Percentiles rank a stretch among this genome's conserved stretches.
Conservation (phyloP, 805 yeast species). For the Saccharomycopsis fodiens region DNA sequence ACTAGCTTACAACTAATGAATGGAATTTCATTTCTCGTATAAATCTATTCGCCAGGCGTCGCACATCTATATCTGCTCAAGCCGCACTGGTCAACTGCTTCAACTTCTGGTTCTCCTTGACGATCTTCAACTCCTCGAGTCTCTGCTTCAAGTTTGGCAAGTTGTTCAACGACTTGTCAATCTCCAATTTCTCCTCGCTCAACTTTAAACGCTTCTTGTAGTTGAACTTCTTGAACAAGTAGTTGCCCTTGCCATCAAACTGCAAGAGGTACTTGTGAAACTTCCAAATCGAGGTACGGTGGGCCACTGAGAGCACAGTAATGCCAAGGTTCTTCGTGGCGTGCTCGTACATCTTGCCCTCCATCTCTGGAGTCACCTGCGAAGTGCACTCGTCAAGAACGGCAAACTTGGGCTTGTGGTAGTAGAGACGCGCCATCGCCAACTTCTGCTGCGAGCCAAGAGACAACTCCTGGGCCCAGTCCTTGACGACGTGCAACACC, state of each 20-base stretch:
- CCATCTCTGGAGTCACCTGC: conserved; percentile 86
- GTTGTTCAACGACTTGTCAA: conserved; percentile 66
- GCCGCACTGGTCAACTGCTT: too few relatives aligned
- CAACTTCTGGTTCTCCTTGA: conserved; percentile 24
- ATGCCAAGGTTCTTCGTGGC: conserved; percentile 69
- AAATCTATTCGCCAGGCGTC: too few relatives aligned
- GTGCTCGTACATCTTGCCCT: conserved; percentile 76
- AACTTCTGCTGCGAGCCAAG: conserved; percentile 90
- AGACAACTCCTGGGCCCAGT: conserved; percentile 85
- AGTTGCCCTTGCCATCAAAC: conserved; percentile 79
- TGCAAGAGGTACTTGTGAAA: conserved; percentile 78
- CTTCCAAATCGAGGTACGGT: conserved; percentile 87
- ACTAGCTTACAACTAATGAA: too few relatives aligned
- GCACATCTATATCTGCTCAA: too few relatives aligned
- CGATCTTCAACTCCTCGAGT: conserved; percentile 54
- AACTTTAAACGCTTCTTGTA: conserved; percentile 64
- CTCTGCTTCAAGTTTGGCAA: conserved; percentile 61
- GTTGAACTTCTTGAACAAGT: conserved; percentile 53
- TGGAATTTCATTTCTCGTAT: too few relatives aligned
- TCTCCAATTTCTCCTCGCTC: conserved; percentile 67
- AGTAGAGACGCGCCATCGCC: conserved; percentile 88
- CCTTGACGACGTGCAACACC: conserved; percentile 42
- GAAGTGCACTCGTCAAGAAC: conserved; percentile 95
- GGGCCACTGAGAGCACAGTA: conserved; percentile 84
- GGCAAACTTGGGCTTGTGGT: conserved; percentile 88